A percentile compares a stretch with the other conserved stretches of the same genome.
Conservation (phyloP, 2,329 filamentous ascomycete genomes). For the Talaromyces albobiverticillius region DNA sequence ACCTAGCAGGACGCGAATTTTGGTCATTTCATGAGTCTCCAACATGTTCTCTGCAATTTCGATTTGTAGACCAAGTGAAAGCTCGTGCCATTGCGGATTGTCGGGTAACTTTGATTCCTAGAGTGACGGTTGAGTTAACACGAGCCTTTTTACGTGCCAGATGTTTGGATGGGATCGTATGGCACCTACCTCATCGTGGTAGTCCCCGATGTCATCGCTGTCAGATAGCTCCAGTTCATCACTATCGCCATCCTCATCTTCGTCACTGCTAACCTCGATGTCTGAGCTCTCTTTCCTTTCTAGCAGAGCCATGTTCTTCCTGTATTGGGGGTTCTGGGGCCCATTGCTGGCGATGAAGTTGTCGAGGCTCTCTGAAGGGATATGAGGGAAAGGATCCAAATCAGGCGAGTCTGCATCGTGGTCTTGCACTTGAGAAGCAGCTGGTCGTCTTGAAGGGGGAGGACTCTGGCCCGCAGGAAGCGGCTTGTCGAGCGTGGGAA, state of each 20-base stretch:
- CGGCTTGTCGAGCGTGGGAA: constrained; percentile 35
- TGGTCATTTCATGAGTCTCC: constrained; percentile 20
- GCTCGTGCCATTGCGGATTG: constrained; percentile 30
- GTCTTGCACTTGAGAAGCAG: constrained; percentile 1
- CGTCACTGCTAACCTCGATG: constrained; percentile 6
- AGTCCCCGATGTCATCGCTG: background rate
- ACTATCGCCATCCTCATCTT: constrained; percentile 1
- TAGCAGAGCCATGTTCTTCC: constrained; percentile 27
- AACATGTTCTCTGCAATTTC: constrained; percentile 36
- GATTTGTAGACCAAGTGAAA: constrained; percentile 29
- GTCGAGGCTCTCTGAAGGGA: constrained; percentile 19
- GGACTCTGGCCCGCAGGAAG: background rate
- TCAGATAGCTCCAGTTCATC: background rate
- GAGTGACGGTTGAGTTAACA: background rate
- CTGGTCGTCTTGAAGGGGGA: background rate
- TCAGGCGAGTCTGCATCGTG: background rate
- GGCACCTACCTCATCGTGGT: constrained; percentile 1
- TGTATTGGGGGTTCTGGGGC: constrained; percentile 25
- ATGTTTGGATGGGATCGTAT: background rate
- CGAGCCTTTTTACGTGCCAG: background rate
- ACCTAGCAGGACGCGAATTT: constrained; percentile 23
- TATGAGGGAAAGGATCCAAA: constrained; percentile 8
- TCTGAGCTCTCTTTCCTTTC: constrained; percentile 3
- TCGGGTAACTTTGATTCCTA: constrained; percentile 8
- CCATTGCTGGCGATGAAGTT: constrained; percentile 28